phyloP scores from a whole-genome alignment of 2,329 filamentous ascomycete species.

The Proliferodiscus dingleyae region DNA sequence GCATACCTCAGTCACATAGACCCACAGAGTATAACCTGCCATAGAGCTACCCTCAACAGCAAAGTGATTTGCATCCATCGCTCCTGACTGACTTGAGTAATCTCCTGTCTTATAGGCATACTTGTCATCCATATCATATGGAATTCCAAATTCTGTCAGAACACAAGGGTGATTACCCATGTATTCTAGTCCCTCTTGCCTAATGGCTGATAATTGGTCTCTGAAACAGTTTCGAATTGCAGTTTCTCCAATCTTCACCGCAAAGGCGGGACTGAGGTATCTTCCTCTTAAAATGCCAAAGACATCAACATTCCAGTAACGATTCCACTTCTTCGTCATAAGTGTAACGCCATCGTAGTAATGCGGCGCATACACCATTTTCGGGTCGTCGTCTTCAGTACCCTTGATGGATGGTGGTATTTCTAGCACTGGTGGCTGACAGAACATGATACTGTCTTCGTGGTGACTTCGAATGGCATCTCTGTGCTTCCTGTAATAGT shows the following conservation, averaged over 20 bases:
- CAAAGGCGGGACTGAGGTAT: slow-evolving; percentile 85
- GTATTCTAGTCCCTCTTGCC: slow-evolving; percentile 80
- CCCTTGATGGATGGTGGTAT: slow-evolving; percentile 84
- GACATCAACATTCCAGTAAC: slow-evolving; percentile 94
- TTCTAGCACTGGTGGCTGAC: slow-evolving; percentile 88
- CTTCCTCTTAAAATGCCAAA: slow-evolving; percentile 85
- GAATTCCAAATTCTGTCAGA: slow-evolving; percentile 93
- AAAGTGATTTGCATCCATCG: slow-evolving; percentile 94
- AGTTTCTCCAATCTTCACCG: slow-evolving; percentile 85
- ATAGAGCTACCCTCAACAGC: slow-evolving; percentile 78
- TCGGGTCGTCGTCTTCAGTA: slow-evolving; percentile 81
- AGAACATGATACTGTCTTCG: slow-evolving; percentile 77
- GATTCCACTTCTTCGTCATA: slow-evolving; percentile 98
- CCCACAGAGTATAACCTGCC: slow-evolving; percentile 86
- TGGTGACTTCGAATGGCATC: slow-evolving; percentile 72
- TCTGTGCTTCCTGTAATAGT: slow-evolving; percentile 72
- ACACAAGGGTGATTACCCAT: slow-evolving; percentile 86
- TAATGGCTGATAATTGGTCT: slow-evolving; percentile 78
- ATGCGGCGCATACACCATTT: slow-evolving; percentile 89
- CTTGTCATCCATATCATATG: slow-evolving; percentile 98
- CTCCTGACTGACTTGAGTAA: slow-evolving; percentile 85
- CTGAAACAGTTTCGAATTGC: slow-evolving; percentile 91
- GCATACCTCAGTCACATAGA: slow-evolving; percentile 68
- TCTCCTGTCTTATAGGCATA: slow-evolving; percentile 93
- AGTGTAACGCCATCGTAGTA: slow-evolving; percentile 96